Evolutionary conservation across 192 early-diverging fungal genomes (phyloP).

Genomic region (Geosiphon pyriformis): DNA sequence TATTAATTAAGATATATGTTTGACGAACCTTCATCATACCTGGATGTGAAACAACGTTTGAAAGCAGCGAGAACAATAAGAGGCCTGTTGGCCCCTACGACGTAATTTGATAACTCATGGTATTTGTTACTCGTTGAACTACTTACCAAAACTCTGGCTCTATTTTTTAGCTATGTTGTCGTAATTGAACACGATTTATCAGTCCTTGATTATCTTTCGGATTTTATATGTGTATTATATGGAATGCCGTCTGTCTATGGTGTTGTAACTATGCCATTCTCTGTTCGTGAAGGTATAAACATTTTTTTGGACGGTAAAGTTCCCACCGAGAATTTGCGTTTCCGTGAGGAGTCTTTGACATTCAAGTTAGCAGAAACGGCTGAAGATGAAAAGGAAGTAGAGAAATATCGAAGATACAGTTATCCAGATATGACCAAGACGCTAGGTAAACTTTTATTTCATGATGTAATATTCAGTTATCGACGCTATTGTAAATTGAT

Average conservation of each 20-base stretch:
- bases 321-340: slow-evolving; percentile 97
- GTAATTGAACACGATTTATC: slow-evolving; percentile 99
- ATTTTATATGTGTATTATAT: slow-evolving; percentile 98
- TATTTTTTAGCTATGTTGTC: slow-evolving; percentile 74
- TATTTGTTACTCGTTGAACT: neutral
- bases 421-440: slow-evolving; percentile 90
- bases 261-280: slow-evolving; percentile 95
- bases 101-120: neutral
- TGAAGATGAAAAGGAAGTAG: slow-evolving; percentile 58
- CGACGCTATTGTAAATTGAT: neutral
- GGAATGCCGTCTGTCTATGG: slow-evolving; percentile 94
- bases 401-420: slow-evolving; percentile 68
- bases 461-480: neutral
- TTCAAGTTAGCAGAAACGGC: slow-evolving; percentile 92
- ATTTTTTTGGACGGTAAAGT: slow-evolving; percentile 96
- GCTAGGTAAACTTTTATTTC: slow-evolving; percentile 32
- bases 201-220: slow-evolving; percentile 95
- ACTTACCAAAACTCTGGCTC: neutral
- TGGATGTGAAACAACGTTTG: slow-evolving; percentile 98
- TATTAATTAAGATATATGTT: slow-evolving; percentile 99
- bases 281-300: slow-evolving; percentile 97
- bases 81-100: slow-evolving; percentile 59
- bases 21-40: slow-evolving; percentile 96
- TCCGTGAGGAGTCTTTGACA: slow-evolving; percentile 91
- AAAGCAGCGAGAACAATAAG: slow-evolving; percentile 93